These are phyloP conservation scores for Amanita muscaria DNA, from an alignment of 768 basidiomycete species.

Conservation along the genomic window DNA sequence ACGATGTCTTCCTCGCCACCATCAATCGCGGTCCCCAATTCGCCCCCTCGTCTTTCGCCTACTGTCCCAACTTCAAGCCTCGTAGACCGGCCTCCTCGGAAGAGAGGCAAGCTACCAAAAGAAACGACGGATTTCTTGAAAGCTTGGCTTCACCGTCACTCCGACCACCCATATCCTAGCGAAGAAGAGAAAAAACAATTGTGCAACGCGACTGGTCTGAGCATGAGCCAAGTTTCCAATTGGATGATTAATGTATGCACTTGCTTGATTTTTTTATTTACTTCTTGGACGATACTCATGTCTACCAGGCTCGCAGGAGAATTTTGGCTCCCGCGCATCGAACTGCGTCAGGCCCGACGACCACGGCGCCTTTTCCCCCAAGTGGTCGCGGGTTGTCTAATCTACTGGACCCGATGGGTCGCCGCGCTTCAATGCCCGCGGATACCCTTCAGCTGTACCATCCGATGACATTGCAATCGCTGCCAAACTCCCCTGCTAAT, in stretches of 20 bases:
- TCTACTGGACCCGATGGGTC: constrained; percentile 33
- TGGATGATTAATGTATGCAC: constrained; percentile 80
- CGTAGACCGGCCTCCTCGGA: constrained; percentile 70
- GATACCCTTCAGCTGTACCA: constrained; percentile 71
- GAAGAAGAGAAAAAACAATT: constrained; percentile 89
- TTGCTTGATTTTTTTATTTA: constrained; percentile 5
- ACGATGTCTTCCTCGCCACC: constrained; percentile 38
- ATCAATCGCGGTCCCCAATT: constrained; percentile 32
- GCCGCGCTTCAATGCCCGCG: constrained; percentile 61
- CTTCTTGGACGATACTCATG: constrained; percentile 10
- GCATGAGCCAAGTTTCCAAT: constrained; percentile 86
- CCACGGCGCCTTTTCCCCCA: constrained; percentile 63
- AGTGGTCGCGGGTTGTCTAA: constrained; percentile 35
- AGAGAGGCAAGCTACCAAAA: constrained; percentile 83
- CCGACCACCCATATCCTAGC: constrained; percentile 82
- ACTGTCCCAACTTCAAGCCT: constrained; percentile 45
- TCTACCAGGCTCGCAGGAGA: constrained; percentile 62
- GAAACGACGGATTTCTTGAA: constrained; percentile 87
- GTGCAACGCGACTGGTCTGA: constrained; percentile 77
- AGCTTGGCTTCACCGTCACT: constrained; percentile 81
- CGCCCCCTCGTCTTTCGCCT: constrained; percentile 48
- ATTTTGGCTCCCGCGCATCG: constrained; percentile 79
- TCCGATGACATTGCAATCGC: constrained; percentile 67
- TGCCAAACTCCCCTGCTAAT: constrained; percentile 30
- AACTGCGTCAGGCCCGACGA: constrained; percentile 67